These are phyloP conservation scores for Panicum hallii DNA, from an alignment of 202 grass and related monocot species.

Conservation along the genomic window DNA sequence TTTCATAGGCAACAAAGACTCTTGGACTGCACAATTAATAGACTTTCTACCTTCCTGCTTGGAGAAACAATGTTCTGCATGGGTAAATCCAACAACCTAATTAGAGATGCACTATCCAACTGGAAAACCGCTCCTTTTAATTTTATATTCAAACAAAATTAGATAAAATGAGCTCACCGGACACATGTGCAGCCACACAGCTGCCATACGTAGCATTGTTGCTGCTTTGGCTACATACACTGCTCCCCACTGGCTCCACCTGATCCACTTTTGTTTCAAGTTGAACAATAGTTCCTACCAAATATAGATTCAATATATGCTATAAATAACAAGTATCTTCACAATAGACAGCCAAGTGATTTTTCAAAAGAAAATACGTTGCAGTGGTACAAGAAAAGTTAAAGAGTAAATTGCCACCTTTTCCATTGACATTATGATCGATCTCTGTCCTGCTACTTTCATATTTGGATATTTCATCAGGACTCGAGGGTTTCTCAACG, in stretches of 20 bases:
- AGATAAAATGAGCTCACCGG: constrained; percentile 51
- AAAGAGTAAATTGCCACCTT: constrained; percentile 37
- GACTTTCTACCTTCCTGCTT: constrained; percentile 36
- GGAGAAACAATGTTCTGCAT: constrained; percentile 34
- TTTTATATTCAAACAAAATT: constrained; percentile 24
- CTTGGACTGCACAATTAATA: neutral
- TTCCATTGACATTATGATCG: neutral
- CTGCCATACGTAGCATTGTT: constrained; percentile 8
- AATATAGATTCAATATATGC: constrained; percentile 37
- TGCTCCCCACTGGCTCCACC: constrained; percentile 13
- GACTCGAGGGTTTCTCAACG: neutral
- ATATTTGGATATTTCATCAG: constrained; percentile 36
- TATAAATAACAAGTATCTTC: neutral
- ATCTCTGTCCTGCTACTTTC: neutral
- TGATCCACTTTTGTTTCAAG: constrained; percentile 34
- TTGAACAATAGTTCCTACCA: constrained; percentile 38
- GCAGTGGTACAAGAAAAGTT: constrained; percentile 15
- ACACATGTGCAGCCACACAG: constrained; percentile 2
- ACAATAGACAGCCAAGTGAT: constrained; percentile 32
- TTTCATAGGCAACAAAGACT: constrained; percentile 30
- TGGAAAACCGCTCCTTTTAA: neutral
- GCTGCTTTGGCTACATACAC: constrained; percentile 30
- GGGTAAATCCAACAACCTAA: constrained; percentile 6
- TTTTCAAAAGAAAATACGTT: constrained; percentile 10
- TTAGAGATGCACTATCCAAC: constrained; percentile 17